These are phyloP conservation scores for Annulohypoxylon bovei DNA, from an alignment of 495 filamentous ascomycete genomes.

Conservation along the genomic window DNA sequence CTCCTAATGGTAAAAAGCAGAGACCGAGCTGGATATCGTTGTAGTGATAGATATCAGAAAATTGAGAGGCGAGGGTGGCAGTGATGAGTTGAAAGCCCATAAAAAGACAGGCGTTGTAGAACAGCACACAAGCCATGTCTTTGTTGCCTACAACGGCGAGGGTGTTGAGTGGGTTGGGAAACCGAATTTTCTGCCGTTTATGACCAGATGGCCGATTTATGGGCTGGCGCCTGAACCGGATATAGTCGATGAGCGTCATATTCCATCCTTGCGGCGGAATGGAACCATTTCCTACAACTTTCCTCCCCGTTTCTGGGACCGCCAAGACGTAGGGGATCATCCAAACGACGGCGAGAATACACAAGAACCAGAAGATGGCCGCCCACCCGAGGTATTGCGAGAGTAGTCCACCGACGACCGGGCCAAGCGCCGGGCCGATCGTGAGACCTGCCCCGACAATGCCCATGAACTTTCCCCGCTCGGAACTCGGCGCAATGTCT, in stretches of 20 bases:
- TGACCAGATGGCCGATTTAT: constrained; percentile 41
- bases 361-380: constrained; percentile 79
- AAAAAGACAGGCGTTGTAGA: constrained; percentile 63
- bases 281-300: constrained; percentile 77
- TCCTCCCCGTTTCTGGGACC: constrained; percentile 75
- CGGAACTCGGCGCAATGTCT: constrained; percentile 66
- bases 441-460: constrained; percentile 61
- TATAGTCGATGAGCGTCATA: constrained; percentile 58
- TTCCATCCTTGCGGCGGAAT: constrained; percentile 65
- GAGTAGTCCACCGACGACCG: constrained; percentile 72
- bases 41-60: constrained; percentile 69
- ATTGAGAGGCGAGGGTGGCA: constrained; percentile 67
- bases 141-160: constrained; percentile 73
- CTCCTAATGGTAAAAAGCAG: constrained; percentile 68
- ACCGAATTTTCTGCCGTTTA: constrained; percentile 61
- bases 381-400: constrained; percentile 73
- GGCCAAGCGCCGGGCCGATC: constrained; percentile 66
- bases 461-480: constrained; percentile 70
- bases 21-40: constrained; percentile 74
- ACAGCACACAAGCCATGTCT: constrained; percentile 59
- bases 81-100: constrained; percentile 57
- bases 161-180: constrained; percentile 77
- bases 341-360: constrained; percentile 65
- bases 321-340: constrained; percentile 62
- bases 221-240: constrained; percentile 47